Conservation (phyloP, 2,329 filamentous ascomycete species). For the Cordyceps farinosa region DNA sequence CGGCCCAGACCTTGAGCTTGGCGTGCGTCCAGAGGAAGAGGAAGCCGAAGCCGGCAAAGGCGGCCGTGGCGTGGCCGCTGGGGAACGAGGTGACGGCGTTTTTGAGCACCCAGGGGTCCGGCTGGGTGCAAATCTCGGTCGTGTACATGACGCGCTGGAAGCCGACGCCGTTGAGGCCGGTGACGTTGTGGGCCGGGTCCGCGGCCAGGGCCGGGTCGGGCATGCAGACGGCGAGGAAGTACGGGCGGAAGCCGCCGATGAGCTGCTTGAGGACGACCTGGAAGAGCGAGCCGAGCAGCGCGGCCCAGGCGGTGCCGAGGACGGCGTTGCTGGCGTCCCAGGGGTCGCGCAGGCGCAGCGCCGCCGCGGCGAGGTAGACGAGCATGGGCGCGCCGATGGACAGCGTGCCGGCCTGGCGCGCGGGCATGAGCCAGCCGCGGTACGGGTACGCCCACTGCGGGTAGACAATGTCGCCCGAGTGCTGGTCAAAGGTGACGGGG, state of each 20-base stretch:
- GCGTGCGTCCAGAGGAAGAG: constrained; percentile 67
- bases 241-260: constrained; percentile 60
- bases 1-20: constrained; percentile 66
- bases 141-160: constrained; percentile 62
- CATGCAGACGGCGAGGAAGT: constrained; percentile 62
- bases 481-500: constrained; percentile 51
- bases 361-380: constrained; percentile 54
- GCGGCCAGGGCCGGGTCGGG: constrained; percentile 47
- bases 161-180: constrained; percentile 44
- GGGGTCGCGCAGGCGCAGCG: constrained; percentile 49
- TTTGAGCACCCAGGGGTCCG: constrained; percentile 52
- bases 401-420: constrained; percentile 55
- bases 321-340: constrained; percentile 62
- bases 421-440: constrained; percentile 59
- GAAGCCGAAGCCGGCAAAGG: constrained; percentile 61
- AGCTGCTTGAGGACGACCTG: constrained; percentile 65
- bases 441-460: constrained; percentile 63
- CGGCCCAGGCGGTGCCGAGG: constrained; percentile 57
- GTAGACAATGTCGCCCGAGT: constrained; percentile 59
- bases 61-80: constrained; percentile 63
- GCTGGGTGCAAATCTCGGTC: constrained; percentile 56
- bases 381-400: constrained; percentile 54
- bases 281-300: constrained; percentile 58
- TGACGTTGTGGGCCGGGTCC: constrained; percentile 33
- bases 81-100: constrained; percentile 64